Conservation (phyloP, 2,329 filamentous ascomycete species). For the Dactylonectria estremocensis region DNA sequence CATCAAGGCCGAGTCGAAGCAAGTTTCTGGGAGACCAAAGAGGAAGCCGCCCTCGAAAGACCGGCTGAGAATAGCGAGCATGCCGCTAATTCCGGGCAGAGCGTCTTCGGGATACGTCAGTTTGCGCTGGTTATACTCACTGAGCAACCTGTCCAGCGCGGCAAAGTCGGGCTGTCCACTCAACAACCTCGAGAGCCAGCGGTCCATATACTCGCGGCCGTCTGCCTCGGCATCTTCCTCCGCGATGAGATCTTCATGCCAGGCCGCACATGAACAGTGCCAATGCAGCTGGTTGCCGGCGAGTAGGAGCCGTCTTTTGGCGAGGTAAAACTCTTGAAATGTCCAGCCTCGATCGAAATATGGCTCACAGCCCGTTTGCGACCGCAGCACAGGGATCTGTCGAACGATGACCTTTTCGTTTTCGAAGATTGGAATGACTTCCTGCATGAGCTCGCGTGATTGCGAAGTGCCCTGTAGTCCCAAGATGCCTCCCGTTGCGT, state of each 20-base stretch:
- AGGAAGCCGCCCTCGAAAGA: not conserved
- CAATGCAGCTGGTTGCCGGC: not conserved
- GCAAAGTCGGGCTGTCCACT: not conserved
- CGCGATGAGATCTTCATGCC: not conserved
- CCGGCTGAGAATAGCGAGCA: not conserved
- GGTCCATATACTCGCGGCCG: not conserved
- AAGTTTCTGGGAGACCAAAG: not conserved
- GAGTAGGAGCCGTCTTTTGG: slow-evolving; percentile 1
- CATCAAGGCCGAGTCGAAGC: slow-evolving; percentile 2
- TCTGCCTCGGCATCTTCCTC: not conserved
- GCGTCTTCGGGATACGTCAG: slow-evolving; percentile 4
- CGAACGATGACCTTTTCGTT: not conserved
- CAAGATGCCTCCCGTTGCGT: slow-evolving; percentile 1
- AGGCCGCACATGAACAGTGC: slow-evolving; percentile 2
- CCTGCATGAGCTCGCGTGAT: not conserved
- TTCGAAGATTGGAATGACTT: not conserved
- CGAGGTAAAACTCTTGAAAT: slow-evolving; percentile 7
- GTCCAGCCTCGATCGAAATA: slow-evolving; percentile 11
- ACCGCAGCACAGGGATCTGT: not conserved
- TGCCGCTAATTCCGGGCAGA: not conserved
- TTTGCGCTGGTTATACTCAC: not conserved
- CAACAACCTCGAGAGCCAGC: not conserved
- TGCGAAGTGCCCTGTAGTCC: not conserved
- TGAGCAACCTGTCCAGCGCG: not conserved
- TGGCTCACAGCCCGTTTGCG: not conserved